Evolutionary conservation across 2,329 filamentous ascomycete species (phyloP), one percentile per base, ranked within the genome.

Genomic region (Sclerotinia glacialis): DNA sequence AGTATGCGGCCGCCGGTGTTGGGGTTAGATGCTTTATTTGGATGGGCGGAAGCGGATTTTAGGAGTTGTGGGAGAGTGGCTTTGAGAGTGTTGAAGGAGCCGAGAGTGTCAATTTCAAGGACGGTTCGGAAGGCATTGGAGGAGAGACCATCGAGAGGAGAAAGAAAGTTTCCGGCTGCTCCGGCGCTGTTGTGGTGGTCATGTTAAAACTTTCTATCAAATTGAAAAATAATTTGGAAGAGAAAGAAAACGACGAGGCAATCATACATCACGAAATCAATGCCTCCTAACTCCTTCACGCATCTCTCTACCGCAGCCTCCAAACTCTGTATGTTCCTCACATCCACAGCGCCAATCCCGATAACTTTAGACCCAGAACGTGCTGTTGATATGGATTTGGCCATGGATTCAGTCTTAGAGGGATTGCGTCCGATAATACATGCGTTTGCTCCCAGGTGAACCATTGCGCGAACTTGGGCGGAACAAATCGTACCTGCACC

Each of bases 51-150:
- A 1, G 90, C 88, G n/a, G 92, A 96, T 72, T 86, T 83, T 16
- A 92, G 79, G 3, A 99, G 85, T 74, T 96, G 85, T 0, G 92
- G 92, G 44, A 97, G 81, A 0, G 92, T 95, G 4, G 94, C 93
- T 80, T 98, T 98, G 75, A 97, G 83, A 3, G 93, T 97, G 81
- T 98, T 96, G 80, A 91, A 99, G 21, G 91, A 96, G 42, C 95
- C 95, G 46, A 98, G 79, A 3, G 97, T 89, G 77, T 98, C 95
- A 75, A 99, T 99, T 69, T 98, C 95, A 74, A 98, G 94, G 71
- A 99, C 95, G 0, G 91, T 84, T 78, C 93, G 96, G 86, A 99
- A 96, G 4, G 92, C 95, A 76, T 98, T 98, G 67, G 90, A 80
- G 50, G 87, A 92, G 60, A 98, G 85, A 69, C 89, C 89, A 50